phyloP scores from a whole-genome alignment of 352 stramenopile species.

The Phytophthora uliginosa region DNA sequence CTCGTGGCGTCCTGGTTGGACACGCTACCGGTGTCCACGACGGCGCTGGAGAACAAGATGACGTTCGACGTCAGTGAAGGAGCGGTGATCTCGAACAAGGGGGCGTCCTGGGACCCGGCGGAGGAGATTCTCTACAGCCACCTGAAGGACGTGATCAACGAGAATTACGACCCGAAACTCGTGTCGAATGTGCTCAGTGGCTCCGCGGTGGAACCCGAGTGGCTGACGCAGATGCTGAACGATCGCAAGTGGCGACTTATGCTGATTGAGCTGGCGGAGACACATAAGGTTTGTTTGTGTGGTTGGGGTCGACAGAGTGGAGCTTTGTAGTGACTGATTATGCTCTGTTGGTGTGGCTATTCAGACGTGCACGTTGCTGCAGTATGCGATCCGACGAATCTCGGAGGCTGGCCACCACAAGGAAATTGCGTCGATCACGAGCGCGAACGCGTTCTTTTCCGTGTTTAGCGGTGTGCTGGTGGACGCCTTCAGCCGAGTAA shows the following conservation, averaged over 20 bases:
- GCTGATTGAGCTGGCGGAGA: conserved; percentile 88
- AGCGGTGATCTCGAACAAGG: conserved; percentile 68
- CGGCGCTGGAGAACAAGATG: conserved; percentile 77
- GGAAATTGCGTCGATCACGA: conserved; percentile 89
- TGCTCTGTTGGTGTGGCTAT: conserved; percentile 10
- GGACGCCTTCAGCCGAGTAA: conserved; percentile 81
- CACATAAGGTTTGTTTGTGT: conserved; percentile 74
- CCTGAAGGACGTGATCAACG: conserved; percentile 78
- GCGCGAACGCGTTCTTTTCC: conserved; percentile 87
- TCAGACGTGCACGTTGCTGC: conserved; percentile 83
- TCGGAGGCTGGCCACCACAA: conserved; percentile 90
- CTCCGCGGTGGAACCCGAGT: conserved; percentile 79
- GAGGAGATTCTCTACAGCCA: conserved; percentile 86
- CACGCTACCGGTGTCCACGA: conserved; percentile 64
- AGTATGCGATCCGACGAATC: conserved; percentile 90
- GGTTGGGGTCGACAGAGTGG: background rate
- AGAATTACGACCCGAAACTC: conserved; percentile 89
- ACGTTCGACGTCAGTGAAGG: conserved; percentile 80
- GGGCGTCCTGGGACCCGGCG: conserved; percentile 76
- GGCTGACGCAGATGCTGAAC: conserved; percentile 87
- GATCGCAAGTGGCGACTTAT: conserved; percentile 87
- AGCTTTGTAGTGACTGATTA: conserved; percentile 8
- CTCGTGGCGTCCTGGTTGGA: conserved; percentile 89
- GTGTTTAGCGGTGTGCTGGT: conserved; percentile 87
- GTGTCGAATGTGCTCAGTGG: conserved; percentile 89